Base-by-base conservation (phyloP, 495 filamentous ascomycete genomes). In the Aspergillus panamensis region DNA sequence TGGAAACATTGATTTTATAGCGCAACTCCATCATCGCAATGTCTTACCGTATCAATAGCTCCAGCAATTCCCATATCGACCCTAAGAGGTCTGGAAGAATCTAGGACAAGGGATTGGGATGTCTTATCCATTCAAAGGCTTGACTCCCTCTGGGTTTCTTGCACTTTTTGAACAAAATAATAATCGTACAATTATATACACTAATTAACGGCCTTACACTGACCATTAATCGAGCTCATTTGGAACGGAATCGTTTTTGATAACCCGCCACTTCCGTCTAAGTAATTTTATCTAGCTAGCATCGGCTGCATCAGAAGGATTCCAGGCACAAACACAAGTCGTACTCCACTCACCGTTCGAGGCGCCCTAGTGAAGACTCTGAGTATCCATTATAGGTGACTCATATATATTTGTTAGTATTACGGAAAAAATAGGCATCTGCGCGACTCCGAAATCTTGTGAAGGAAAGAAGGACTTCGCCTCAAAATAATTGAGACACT, bases 301-400 rank as follows among this genome's bases (percentile, higher is more conserved):
- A 12, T 39, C 14, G 35, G 6, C 3, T 8, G 35, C 6, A 8
- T 8, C 35, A 51, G 21, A 44, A 43, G 29, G 25, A 17, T 51
- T 51, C 12, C 55, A 57, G 55, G 55, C 35, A 57, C 55, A 53
- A 39, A 43, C 13, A 50, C 29, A 16, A 39, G 42, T 9, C 9
- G 8, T 1, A 21, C 48, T 51, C 47, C 47, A 44, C 55, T 20
- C 16, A 3, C 21, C 32, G 16, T 42, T 39, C 54, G 29, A 45
- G 51, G 32, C 48, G 29, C 33, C 35, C 21, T 33, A 52, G 32
- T 16, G 14, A 39, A 21, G 32, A 48, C 10, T 2, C 6, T 8
- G 35, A 39, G 35, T 39, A 10, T 39, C 35, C 35, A 39, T 39
- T 39, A 10, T 10, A n/a, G n/a, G n/a, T 3, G 8, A 39, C 14